A percentile compares a stretch with the other conserved stretches of the same genome.
Evolutionary conservation across 495 filamentous ascomycete species (phyloP).

Genomic region (Penicillium diatomitis): DNA sequence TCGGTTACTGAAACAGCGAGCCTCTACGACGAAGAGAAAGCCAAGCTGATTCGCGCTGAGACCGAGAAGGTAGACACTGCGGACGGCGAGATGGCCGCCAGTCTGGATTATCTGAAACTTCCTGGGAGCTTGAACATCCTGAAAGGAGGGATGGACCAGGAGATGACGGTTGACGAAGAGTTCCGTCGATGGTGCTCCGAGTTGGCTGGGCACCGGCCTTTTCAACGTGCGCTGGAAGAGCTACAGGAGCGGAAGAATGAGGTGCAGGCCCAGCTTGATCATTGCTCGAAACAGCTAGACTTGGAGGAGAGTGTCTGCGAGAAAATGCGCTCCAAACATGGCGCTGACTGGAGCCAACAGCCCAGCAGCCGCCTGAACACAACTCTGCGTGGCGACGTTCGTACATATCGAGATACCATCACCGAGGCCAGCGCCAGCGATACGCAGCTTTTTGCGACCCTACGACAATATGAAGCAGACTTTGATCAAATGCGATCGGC

Average conservation of each 20-base stretch:
- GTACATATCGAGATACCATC: conserved; percentile 76
- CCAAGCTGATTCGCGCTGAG: conserved; percentile 88
- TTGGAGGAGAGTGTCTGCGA: conserved; percentile 97
- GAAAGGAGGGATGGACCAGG: conserved; percentile 88
- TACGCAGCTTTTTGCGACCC: conserved; percentile 70
- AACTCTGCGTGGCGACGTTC: conserved; percentile 77
- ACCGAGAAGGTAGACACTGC: conserved; percentile 85
- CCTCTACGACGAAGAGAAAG: conserved; percentile 97
- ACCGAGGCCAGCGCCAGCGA: conserved; percentile 87
- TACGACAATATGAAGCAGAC: conserved; percentile 73
- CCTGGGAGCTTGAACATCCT: conserved; percentile 83
- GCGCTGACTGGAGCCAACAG: conserved; percentile 92
- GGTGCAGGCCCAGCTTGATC: conserved; percentile 61
- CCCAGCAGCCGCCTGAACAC: conserved; percentile 82
- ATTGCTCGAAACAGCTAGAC: conserved; percentile 77
- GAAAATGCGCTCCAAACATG: conserved; percentile 98
- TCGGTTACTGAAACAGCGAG: conserved; percentile 94
- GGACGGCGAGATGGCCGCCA: conserved; percentile 91
- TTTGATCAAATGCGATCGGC: conserved; percentile 94
- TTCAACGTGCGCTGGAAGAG: conserved; percentile 63
- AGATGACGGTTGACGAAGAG: conserved; percentile 78
- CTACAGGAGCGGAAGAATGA: conserved; percentile 68
- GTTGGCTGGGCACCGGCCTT: conserved; percentile 73
- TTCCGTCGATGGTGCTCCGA: conserved; percentile 92
- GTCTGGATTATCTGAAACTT: conserved; percentile 85